Evolutionary conservation across 148 eudicot species (phyloP).

Genomic region (Diospyros lotus): DNA sequence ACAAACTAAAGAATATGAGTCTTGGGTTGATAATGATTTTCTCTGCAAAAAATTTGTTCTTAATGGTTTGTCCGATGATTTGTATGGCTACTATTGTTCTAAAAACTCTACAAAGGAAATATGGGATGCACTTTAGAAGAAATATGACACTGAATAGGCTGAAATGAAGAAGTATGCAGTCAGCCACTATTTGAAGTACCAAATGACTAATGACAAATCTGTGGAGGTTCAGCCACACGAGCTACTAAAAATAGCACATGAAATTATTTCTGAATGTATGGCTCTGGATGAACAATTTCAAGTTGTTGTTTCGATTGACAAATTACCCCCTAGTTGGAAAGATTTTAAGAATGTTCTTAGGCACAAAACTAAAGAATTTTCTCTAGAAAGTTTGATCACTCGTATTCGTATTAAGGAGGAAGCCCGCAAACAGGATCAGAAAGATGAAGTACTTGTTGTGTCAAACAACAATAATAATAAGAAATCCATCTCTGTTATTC

Average conservation of each 20-base stretch:
- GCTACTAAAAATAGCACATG: not conserved
- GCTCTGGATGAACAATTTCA: not conserved
- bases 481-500: no score
- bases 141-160: not conserved
- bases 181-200: not conserved
- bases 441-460: not conserved
- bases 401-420: not conserved
- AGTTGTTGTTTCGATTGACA: not conserved
- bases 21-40: not conserved
- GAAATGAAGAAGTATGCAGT: not conserved
- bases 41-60: not conserved
- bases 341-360: not conserved
- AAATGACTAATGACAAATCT: not conserved
- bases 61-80: not conserved
- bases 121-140: not conserved
- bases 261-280: not conserved
- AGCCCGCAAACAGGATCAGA: not conserved
- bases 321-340: not conserved
- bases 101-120: not conserved
- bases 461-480: not conserved
- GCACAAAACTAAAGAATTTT: not conserved
- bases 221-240: not conserved
- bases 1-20: not conserved
- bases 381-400: not conserved
- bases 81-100: not conserved